Evolutionary conservation across 306 rosid genomes (phyloP), one percentile per base, ranked within the genome.

Genomic region (Gastrolobium bilobum): DNA sequence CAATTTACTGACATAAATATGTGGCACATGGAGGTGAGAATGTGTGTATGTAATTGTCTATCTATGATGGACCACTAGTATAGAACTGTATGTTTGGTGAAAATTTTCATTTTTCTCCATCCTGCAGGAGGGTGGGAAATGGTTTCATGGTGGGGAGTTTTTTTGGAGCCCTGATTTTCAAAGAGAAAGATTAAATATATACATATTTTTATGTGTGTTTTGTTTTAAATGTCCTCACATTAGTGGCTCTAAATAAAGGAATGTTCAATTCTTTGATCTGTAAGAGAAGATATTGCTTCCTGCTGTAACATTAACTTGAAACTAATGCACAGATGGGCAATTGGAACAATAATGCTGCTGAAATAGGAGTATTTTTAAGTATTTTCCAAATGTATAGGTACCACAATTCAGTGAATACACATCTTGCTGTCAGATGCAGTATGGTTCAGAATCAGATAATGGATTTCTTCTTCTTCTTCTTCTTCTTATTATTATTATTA

Each of bases 311-410:
- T 11, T 50, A 20, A 50, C 54, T 48, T 48, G 26, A 50, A 50
- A 50, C 26, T 50, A 50, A 50, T 13, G 26, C 13, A 50, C 56
- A 3, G 5, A 20, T 11, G 2, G 56, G 26, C 15, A 46, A 67
- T 43, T 67, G 73, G 10, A 67, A 67, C 20, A 67, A 44, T 67
- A 44, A 44, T 5, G 11, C 29, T 66, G 29, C 33, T 64, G 11
- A 39, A 44, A 44, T 44, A 44, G 11, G 6, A 64, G 34, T 64
- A n/a, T n/a, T 64, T 6, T 40, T 40, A 4, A 65, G 29, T 39
- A 65, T 64, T 64, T 39, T 15, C 70, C 51, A 26, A 29, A 9
- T 67, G 44, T 44, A 30, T 6, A 7, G 11, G 58, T 30, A 47
- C 40, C 42, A 3, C 73, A 46, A 14, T 31, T 13, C 48, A 1